Evolutionary conservation across 2,329 filamentous ascomycete species (phyloP).

Genomic region (Monosporascus sp.): DNA sequence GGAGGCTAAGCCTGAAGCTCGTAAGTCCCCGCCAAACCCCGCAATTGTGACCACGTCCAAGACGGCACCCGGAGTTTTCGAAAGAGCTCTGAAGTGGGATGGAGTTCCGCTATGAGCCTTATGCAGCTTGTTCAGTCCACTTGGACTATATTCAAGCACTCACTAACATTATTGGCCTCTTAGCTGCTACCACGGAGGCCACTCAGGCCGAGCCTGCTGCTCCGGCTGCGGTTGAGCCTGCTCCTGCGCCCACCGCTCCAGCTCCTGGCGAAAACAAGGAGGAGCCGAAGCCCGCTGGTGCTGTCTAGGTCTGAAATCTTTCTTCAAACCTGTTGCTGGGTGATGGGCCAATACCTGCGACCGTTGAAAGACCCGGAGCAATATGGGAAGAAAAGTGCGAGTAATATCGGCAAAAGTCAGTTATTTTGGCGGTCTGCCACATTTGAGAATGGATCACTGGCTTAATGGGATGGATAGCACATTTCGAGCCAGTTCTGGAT

Average conservation of each 20-base stretch:
- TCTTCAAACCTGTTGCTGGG: constrained; percentile 7
- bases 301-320: constrained; percentile 14
- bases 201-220: constrained; percentile 12
- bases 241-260: constrained; percentile 11
- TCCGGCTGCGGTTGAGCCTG: constrained; percentile 14
- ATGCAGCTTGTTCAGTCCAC: no score
- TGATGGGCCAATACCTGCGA: not conserved
- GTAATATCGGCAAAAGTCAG: not conserved
- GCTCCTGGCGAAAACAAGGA: constrained; percentile 17
- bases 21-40: not conserved
- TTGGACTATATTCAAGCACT: not conserved
- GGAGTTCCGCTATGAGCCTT: not conserved
- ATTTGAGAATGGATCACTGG: not conserved
- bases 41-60: not conserved
- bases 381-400: not conserved
- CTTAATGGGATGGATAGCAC: not conserved
- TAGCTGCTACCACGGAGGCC: constrained; percentile 11
- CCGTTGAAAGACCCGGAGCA: not conserved
- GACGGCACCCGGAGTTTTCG: no score
- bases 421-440: not conserved
- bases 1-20: not conserved
- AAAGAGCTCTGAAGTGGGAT: no score
- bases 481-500: not conserved
- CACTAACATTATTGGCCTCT: constrained; percentile 4
- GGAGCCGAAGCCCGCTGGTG: constrained; percentile 20